These are phyloP conservation scores for Iodosphaeria phyllophila DNA, from an alignment of 2,329 filamentous ascomycete species.

Conservation along the genomic window DNA sequence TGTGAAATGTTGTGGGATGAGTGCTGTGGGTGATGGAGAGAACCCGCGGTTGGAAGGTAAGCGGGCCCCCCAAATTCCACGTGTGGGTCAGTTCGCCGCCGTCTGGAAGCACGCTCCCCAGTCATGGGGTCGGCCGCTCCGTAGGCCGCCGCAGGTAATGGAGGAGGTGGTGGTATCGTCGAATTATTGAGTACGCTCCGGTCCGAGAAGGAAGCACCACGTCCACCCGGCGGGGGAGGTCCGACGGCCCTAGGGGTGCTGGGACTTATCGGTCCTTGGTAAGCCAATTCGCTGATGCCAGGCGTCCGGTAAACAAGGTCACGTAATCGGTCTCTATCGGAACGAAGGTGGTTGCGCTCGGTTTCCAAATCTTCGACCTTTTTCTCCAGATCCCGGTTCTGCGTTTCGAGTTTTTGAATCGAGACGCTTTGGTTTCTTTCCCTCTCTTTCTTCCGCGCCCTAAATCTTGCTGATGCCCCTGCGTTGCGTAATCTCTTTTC, in stretches of 20 bases:
- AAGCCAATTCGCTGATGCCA: constrained; percentile 31
- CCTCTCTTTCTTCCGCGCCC: constrained; percentile 65
- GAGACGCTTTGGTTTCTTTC: constrained; percentile 53
- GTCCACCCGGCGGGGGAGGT: constrained; percentile 12
- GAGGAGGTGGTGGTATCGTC: constrained; percentile 7
- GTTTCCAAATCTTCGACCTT: constrained; percentile 33
- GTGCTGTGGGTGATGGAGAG: too few species aligned
- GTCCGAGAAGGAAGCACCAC: constrained; percentile 8
- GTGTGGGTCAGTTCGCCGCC: constrained; percentile 27
- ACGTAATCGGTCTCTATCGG: constrained; percentile 52
- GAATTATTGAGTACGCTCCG: too few species aligned
- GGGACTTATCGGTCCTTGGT: constrained; percentile 32
- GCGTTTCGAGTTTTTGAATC: constrained; percentile 49
- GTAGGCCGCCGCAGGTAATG: constrained; percentile 12
- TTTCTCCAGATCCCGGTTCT: constrained; percentile 44
- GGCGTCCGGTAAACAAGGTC: constrained; percentile 44
- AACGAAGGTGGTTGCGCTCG: constrained; percentile 55
- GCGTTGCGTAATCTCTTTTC: constrained; percentile 77
- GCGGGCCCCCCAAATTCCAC: constrained; percentile 21
- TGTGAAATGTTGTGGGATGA: constrained; percentile 18
- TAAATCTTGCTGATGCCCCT: constrained; percentile 66
- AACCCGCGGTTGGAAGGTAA: constrained; percentile 19
- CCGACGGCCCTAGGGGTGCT: constrained; percentile 15
- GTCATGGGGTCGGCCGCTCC: constrained; percentile 21
- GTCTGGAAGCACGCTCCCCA: constrained; percentile 25